Conservation (phyloP, 805 yeast genomes). For the Pichia scutulata region DNA sequence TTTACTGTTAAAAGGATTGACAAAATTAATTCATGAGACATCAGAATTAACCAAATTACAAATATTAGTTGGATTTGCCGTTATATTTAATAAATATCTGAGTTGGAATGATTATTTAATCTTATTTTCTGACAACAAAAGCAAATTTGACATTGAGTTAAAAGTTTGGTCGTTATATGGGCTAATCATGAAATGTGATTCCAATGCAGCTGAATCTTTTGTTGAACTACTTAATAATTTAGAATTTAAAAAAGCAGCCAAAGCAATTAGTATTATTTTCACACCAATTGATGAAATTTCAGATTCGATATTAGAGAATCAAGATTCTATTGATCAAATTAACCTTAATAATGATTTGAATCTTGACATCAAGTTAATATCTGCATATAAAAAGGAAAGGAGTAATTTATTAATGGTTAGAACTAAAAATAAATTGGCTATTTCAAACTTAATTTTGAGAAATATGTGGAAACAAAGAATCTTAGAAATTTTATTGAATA, state of each 20-base stretch:
- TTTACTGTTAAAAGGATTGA: not conserved
- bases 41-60: conserved; percentile 1
- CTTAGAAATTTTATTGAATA: conserved; percentile 53
- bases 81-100: conserved; percentile 10
- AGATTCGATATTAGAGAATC: not conserved
- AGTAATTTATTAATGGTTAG: conserved; percentile 4
- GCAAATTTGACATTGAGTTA: not conserved
- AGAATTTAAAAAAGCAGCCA: not conserved
- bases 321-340: not conserved
- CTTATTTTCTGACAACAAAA: not conserved
- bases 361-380: not conserved
- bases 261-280: conserved; percentile 9
- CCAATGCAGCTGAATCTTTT: conserved; percentile 3
- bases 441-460: conserved; percentile 50
- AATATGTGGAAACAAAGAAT: conserved; percentile 74
- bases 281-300: conserved; percentile 6
- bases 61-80: conserved; percentile 6
- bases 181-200: conserved; percentile 10
- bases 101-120: conserved; percentile 2
- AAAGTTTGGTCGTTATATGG: conserved; percentile 12
- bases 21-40: not conserved
- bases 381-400: conserved; percentile 4
- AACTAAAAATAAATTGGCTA: conserved; percentile 19
- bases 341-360: not conserved
- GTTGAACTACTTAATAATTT: conserved; percentile 1